Conservation (phyloP, 495 filamentous ascomycete species). For the Neurospora tetrasperma region DNA sequence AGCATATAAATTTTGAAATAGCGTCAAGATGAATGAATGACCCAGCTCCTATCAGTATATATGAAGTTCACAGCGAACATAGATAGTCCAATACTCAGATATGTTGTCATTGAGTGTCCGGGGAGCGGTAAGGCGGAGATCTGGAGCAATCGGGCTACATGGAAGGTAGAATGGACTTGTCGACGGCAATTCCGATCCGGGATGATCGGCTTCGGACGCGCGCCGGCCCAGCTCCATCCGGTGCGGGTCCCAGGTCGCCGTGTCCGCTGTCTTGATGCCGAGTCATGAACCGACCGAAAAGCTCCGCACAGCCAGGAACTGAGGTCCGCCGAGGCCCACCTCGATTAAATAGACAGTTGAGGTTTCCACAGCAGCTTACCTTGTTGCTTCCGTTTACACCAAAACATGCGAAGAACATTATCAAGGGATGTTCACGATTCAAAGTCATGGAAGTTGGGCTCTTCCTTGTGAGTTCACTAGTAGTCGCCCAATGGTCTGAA, state of each 20-base stretch:
- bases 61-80: neutral
- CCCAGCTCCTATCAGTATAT: neutral
- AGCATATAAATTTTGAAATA: neutral
- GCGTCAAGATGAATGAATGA: neutral
- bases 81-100: neutral
- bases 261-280: neutral
- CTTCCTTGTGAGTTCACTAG: too few species aligned
- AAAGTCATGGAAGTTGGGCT: neutral
- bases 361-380: neutral
- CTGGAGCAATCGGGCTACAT: neutral
- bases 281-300: neutral
- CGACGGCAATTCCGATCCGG: neutral
- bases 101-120: neutral
- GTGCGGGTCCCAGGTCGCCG: neutral
- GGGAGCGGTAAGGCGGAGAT: neutral
- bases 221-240: neutral
- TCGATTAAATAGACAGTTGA: neutral
- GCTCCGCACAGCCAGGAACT: neutral
- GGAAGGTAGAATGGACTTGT: neutral
- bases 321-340: neutral
- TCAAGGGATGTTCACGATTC: neutral
- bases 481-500: neutral
- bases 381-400: neutral
- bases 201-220: neutral
- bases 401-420: neutral